Evolutionary conservation across 805 yeast genomes (phyloP).

Genomic region (Pichia insulana): DNA sequence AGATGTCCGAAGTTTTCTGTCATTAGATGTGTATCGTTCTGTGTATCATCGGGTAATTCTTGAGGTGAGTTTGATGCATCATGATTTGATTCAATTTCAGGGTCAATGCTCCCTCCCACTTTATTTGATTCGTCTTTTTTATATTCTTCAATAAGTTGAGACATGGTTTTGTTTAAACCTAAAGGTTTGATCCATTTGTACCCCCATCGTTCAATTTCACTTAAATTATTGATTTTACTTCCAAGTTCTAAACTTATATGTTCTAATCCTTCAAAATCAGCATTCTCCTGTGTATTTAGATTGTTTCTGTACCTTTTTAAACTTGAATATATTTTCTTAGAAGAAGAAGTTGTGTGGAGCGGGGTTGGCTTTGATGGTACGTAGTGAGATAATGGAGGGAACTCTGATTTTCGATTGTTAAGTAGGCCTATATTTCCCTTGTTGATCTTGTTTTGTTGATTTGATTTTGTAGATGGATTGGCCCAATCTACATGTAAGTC

Average conservation of each 20-base stretch:
- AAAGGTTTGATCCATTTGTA: conserved; percentile 38
- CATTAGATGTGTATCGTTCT: conserved; percentile 14
- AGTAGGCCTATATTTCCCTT: conserved; percentile 5
- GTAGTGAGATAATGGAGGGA: conserved; percentile 12
- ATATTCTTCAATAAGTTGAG: conserved; percentile 23
- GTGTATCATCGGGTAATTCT: background rate
- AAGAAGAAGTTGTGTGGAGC: background rate
- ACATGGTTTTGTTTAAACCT: conserved; percentile 41
- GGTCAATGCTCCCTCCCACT: background rate
- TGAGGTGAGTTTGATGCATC: background rate
- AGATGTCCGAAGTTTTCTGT: conserved; percentile 15
- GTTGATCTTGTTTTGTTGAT: background rate
- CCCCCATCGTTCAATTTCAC: conserved; percentile 10
- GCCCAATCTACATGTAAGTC: conserved; percentile 41
- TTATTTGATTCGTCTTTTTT: conserved; percentile 4
- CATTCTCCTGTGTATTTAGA: conserved; percentile 5
- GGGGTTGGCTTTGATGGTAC: conserved; percentile 9
- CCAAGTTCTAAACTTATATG: conserved; percentile 13
- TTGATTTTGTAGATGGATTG: conserved; percentile 12
- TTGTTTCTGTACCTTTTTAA: conserved; percentile 12
- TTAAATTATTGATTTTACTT: conserved; percentile 6
- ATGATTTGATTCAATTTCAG: background rate
- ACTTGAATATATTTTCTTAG: background rate
- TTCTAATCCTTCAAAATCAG: conserved; percentile 7
- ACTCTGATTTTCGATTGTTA: conserved; percentile 13